These are phyloP conservation scores for Zalerion maritima DNA, from an alignment of 495 filamentous ascomycete species.

Conservation along the genomic window DNA sequence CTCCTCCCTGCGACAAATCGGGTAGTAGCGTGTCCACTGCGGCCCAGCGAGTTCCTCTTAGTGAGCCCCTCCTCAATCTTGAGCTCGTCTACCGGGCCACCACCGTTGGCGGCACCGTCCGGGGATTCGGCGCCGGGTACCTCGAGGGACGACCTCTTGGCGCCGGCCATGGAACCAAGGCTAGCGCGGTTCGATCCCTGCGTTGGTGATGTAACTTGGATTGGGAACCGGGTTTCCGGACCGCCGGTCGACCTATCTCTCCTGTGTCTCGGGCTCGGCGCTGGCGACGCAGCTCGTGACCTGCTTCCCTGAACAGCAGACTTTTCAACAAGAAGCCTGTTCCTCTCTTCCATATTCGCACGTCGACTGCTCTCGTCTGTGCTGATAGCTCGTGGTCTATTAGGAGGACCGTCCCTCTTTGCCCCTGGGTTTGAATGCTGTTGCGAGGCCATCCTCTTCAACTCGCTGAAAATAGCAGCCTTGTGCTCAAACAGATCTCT, in stretches of 20 bases:
- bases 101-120: slow-evolving; percentile 20
- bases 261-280: slow-evolving; percentile 45
- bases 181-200: slow-evolving; percentile 33
- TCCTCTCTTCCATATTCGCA: slow-evolving; percentile 82
- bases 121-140: slow-evolving; percentile 26
- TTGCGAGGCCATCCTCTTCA: slow-evolving; percentile 76
- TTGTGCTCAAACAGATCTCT: slow-evolving; percentile 91
- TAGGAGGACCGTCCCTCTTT: slow-evolving; percentile 25
- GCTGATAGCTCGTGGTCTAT: slow-evolving; percentile 74
- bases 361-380: slow-evolving; percentile 94
- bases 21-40: slow-evolving; percentile 24
- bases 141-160: slow-evolving; percentile 27
- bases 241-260: slow-evolving; percentile 73
- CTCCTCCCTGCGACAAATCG: slow-evolving; percentile 27
- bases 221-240: slow-evolving; percentile 72
- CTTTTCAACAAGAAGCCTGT: slow-evolving; percentile 63
- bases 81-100: slow-evolving; percentile 28
- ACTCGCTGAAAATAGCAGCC: slow-evolving; percentile 83
- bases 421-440: slow-evolving; percentile 30
- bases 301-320: slow-evolving; percentile 33
- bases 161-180: slow-evolving; percentile 16
- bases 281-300: slow-evolving; percentile 62
- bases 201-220: slow-evolving; percentile 51
- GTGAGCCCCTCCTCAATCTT: slow-evolving; percentile 20
- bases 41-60: slow-evolving; percentile 37